Evolutionary conservation across 2,329 filamentous ascomycete genomes (phyloP), one percentile per base, ranked within the genome.

Genomic region (Monilinia vaccinii-corymbosi): DNA sequence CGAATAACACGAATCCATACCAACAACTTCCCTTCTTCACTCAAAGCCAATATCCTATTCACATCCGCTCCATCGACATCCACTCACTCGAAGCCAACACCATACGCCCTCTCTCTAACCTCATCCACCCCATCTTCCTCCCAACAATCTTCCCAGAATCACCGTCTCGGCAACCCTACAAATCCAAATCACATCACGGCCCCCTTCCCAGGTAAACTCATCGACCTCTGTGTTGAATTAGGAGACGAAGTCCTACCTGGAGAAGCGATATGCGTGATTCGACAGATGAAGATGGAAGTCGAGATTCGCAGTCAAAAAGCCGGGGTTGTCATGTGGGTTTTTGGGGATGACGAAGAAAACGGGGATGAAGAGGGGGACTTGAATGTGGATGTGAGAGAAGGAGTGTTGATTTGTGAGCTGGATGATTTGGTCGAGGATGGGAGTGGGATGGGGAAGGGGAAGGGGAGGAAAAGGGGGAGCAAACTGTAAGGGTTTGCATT

Each of bases 41-140:
- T 28, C 23, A 51, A 51, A 28, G 0, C 78, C 77, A 85, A 86
- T 68, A 81, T 85, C 58, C 86, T 86, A 63, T 83, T 84, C 0
- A 63, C 75, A 2, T 77, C 77, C 0, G 73, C 86, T 0, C 70
- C 77, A 1, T 82, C 82, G 1, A 79, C 83, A 9, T 73, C 82
- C 10, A 67, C 77, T 72, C 21, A 71, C 70, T 14, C 73, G 71
- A 10, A 83, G 69, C 77, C 72, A n/a, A 69, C 73, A 75, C 8
- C 81, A 75, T 7, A 76, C 75, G 2, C 70, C 71, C 9, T 74
- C 66, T 36, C 75, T 73, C 2, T 74, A 70, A 3, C 75, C 76
- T 34, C 64, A 65, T 60, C 70, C 69, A 25, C 74, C 66, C 21
- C 85, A 0, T 71, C 76, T 2, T 81, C 80, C 7, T 79, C 31